Evolutionary conservation across 495 filamentous ascomycete genomes (phyloP), one percentile per base, ranked within the genome.

Genomic region (Diplogelasinospora grovesii): DNA sequence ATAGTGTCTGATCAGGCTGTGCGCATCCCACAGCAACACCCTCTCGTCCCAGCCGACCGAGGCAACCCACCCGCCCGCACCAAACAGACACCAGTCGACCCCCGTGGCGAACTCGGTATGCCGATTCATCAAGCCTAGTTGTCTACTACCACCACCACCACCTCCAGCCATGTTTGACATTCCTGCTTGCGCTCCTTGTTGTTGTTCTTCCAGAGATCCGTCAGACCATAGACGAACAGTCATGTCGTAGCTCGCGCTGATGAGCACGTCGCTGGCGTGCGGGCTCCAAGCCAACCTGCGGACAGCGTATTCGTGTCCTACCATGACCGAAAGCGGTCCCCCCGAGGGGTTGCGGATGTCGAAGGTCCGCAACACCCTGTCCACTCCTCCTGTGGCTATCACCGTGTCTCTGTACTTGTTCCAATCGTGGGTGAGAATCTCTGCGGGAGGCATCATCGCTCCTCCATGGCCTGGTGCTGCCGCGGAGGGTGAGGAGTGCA

Each of bases 81-180:
- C 92, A 60, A 98, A 98, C 22, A 98, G 60, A 64, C 92, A 96
- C 92, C 92, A 98, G 56, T 97, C 92, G 8, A 96, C 85, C 13
- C 92, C 92, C n/a, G 85, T 95, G 21, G 81, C 88, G 60, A 98
- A 98, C 66, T 98, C 92, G 1, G 89, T 93, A 65, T 98, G 92
- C 27, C 75, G 69, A 31, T 79, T 84, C 89, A 98, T 95, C 9
- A 86, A 66, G 4, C 89, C 93, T 44, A 97, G 54, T 64, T 95
- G 78, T 50, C 32, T 43, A 45, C 19, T 41, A 36, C 22, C 31
- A 32, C 9, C 29, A 1, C 38, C 41, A n/a, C 33, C 27, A 15
- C 21, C 21, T 3, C 58, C 41, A 48, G 37, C 70, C 72, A 70
- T 66, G 1, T 61, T 66, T n/a, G n/a, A n/a, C n/a, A n/a, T n/a